These are phyloP conservation scores for Globisporangium rhizosaccharum DNA, from an alignment of 352 stramenopile genomes.

Conservation along the genomic window DNA sequence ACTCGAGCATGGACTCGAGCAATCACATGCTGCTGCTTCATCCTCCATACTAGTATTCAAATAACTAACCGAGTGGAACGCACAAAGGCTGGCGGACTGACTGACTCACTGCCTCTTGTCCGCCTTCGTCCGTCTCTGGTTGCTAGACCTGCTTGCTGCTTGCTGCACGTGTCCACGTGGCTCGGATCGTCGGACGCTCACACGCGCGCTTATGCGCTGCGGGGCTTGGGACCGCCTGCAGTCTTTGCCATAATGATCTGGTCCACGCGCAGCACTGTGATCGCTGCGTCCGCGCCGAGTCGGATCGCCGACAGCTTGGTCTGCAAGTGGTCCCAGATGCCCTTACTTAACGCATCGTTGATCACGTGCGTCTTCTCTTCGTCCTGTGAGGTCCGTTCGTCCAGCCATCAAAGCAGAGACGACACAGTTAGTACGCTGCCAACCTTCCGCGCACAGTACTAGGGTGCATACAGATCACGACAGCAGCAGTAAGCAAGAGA, in stretches of 20 bases:
- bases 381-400: constrained; percentile 23
- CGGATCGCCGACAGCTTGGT: constrained; percentile 97
- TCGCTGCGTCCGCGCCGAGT: constrained; percentile 95
- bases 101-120: too few species aligned
- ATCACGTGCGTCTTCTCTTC: constrained; percentile 79
- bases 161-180: not conserved
- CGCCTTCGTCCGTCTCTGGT: too few species aligned
- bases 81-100: too few species aligned
- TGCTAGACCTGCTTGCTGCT: too few species aligned
- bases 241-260: constrained; percentile 99
- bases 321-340: constrained; percentile 92
- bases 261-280: constrained; percentile 99
- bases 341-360: constrained; percentile 60
- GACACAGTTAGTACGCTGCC: not conserved
- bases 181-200: not conserved
- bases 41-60: too few species aligned
- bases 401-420: too few species aligned
- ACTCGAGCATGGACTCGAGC: too few species aligned
- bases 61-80: too few species aligned
- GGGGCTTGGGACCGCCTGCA: constrained; percentile 92
- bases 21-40: too few species aligned
- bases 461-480: constrained; percentile 14
- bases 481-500: not conserved
- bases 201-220: constrained; percentile 28
- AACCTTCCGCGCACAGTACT: constrained; percentile 10